Base-by-base conservation (phyloP, 306 rosid genomes). In the Prunus mongolica region DNA sequence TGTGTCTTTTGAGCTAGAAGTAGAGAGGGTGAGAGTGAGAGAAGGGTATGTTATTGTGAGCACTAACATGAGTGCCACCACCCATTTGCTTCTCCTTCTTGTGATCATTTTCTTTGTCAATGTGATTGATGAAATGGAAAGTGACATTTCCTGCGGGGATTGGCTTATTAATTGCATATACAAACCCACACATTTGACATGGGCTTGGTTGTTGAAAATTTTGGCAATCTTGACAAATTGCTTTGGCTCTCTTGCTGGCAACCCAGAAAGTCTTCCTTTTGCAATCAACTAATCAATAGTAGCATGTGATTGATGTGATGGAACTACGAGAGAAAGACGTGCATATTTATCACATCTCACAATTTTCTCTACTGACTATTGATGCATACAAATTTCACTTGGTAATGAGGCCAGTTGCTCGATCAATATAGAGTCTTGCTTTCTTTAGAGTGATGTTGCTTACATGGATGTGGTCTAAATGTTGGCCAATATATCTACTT, bases 181-280 rank as follows among this genome's bases (percentile, higher is more conserved):
- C n/a, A 41, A 71, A 18, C 64, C 27, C 49, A 50, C 75, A n/a
- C 75, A 71, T 71, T 50, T 52, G 64, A 52, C 25, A 52, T 19
- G 58, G 60, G 60, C 51, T 44, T 6, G 12, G 25, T 44, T 44
- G 50, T 20, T 12, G 46, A 15, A 1, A 11, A 24, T 12, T 16
- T 49, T 24, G 58, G 56, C 14, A 5, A 51, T 16, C 56, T 51
- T 34, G 44, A 34, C 9, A 34, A 34, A 34, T 34, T 6, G 44
- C 44, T 34, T 6, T 6, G 44, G 44, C 44, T 51, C 16, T 51
- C 1, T 51, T 5, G 56, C 56, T 16, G 19, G 56, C n/a, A 14
- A 3, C 44, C 44, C 8, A 34, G 44, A 6, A 34, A 1, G 44
- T 6, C 44, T 34, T 34, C 44, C 9, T 34, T 1, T 38, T 38